These are phyloP conservation scores for Trichophyton verrucosum DNA, from an alignment of 2,329 filamentous ascomycete genomes.

Conservation along the genomic window DNA sequence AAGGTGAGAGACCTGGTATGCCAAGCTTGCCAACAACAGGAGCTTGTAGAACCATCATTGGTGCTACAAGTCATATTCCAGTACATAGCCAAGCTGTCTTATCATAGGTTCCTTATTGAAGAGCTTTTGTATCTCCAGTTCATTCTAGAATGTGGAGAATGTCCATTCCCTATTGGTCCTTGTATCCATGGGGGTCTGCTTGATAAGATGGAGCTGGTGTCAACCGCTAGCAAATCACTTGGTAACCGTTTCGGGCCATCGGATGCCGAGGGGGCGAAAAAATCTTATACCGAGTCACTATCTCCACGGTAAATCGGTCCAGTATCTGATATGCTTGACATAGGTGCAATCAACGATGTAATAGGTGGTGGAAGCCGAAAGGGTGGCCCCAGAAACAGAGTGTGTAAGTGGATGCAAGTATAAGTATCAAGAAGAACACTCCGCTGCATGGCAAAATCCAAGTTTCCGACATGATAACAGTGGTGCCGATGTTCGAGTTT, in stretches of 20 bases:
- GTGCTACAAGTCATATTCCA: slow-evolving; percentile 9
- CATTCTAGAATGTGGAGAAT: slow-evolving; percentile 11
- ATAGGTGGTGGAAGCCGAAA: too few relatives aligned
- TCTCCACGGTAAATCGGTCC: slow-evolving; percentile 9
- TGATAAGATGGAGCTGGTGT: slow-evolving; percentile 7
- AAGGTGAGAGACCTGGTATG: slow-evolving; percentile 11
- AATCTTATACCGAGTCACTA: slow-evolving; percentile 11
- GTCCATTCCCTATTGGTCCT: not conserved
- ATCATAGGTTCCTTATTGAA: slow-evolving; percentile 12
- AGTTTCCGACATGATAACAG: too few relatives aligned
- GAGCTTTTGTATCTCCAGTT: slow-evolving; percentile 13
- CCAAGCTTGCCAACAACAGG: slow-evolving; percentile 11
- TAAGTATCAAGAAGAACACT: too few relatives aligned
- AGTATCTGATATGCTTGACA: not conserved
- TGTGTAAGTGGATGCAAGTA: too few relatives aligned
- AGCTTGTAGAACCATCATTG: slow-evolving; percentile 14
- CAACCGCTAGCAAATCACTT: slow-evolving; percentile 10
- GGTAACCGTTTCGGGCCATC: slow-evolving; percentile 2
- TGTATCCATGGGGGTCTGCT: slow-evolving; percentile 8
- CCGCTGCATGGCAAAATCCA: too few relatives aligned
- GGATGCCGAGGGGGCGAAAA: slow-evolving; percentile 9
- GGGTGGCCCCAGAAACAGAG: too few relatives aligned
- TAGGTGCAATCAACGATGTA: too few relatives aligned
- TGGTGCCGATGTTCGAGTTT: too few relatives aligned
- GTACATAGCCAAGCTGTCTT: slow-evolving; percentile 6